Conservation (phyloP, 116 monocot genomes). For the Trichopus zeylanicus region DNA sequence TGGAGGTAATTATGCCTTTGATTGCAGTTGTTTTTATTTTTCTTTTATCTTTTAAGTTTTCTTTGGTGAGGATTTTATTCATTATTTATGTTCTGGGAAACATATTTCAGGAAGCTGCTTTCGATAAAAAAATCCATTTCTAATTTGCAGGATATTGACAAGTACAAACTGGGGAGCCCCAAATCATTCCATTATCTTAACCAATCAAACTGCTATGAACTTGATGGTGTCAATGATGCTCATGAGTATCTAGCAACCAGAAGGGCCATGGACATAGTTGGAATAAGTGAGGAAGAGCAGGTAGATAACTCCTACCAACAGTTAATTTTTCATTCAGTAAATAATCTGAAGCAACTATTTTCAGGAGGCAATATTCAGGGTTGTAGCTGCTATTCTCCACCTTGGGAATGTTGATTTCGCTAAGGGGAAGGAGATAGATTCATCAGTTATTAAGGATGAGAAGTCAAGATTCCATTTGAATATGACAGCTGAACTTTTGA, state of each 20-base stretch:
- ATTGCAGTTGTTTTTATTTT: not conserved
- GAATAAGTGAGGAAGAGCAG: slow-evolving; percentile 68
- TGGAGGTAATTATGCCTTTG: slow-evolving; percentile 25
- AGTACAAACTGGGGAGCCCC: slow-evolving; percentile 49
- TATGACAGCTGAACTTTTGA: slow-evolving; percentile 75
- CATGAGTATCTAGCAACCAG: slow-evolving; percentile 64
- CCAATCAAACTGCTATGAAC: slow-evolving; percentile 54
- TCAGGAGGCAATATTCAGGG: slow-evolving; percentile 90
- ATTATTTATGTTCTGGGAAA: not conserved
- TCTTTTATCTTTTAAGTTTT: no score
- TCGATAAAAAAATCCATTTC: not conserved
- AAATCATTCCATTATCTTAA: slow-evolving; percentile 64
- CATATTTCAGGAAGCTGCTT: not conserved
- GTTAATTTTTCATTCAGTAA: no score
- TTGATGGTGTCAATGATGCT: slow-evolving; percentile 61
- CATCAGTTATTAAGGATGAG: slow-evolving; percentile 74
- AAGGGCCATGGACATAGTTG: slow-evolving; percentile 82
- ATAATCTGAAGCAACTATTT: not conserved
- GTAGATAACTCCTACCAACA: no score
- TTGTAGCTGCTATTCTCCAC: slow-evolving; percentile 92
- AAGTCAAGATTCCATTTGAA: slow-evolving; percentile 78
- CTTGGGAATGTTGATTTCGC: slow-evolving; percentile 83
- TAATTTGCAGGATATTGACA: slow-evolving; percentile 44
- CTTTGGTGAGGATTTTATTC: not conserved
- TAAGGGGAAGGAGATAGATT: slow-evolving; percentile 79